Conservation (phyloP, 1,284 basidiomycete species). For the Sporisorium reilianum region DNA sequence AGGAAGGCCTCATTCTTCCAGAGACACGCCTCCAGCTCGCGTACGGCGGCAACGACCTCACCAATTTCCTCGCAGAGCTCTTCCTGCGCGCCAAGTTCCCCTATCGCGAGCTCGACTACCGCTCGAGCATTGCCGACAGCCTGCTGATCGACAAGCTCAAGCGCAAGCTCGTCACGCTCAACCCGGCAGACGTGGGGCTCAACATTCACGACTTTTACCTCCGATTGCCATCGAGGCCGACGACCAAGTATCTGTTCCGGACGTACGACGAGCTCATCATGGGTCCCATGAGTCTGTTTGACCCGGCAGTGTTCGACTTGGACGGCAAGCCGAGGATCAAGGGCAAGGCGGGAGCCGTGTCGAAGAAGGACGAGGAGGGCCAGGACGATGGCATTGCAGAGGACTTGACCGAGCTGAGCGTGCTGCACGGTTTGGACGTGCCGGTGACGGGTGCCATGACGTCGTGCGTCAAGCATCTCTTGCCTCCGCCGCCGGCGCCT, state of each 20-base stretch:
- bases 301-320: slow-evolving; percentile 90
- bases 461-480: slow-evolving; percentile 45
- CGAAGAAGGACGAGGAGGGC: slow-evolving; percentile 35
- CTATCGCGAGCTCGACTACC: slow-evolving; percentile 79
- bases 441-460: slow-evolving; percentile 63
- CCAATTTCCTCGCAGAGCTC: slow-evolving; percentile 84
- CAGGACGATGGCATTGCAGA: slow-evolving; percentile 57
- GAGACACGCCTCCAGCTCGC: slow-evolving; percentile 89
- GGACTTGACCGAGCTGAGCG: slow-evolving; percentile 38
- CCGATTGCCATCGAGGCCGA: slow-evolving; percentile 79
- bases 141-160: slow-evolving; percentile 64
- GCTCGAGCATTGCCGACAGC: slow-evolving; percentile 54
- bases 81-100: slow-evolving; percentile 87
- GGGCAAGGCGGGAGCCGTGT: slow-evolving; percentile 21
- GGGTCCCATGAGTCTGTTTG: slow-evolving; percentile 91
- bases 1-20: slow-evolving; percentile 88
- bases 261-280: slow-evolving; percentile 96
- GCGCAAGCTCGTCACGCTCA: slow-evolving; percentile 63
- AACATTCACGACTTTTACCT: slow-evolving; percentile 79
- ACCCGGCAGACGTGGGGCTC: slow-evolving; percentile 65
- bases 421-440: slow-evolving; percentile 32
- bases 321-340: slow-evolving; percentile 75
- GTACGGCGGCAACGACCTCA: slow-evolving; percentile 94
- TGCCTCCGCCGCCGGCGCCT: slow-evolving; percentile 42
- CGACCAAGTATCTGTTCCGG: slow-evolving; percentile 88